phyloP scores from a whole-genome alignment of 192 early-diverging fungal species.

The Paraglomus occultum region DNA sequence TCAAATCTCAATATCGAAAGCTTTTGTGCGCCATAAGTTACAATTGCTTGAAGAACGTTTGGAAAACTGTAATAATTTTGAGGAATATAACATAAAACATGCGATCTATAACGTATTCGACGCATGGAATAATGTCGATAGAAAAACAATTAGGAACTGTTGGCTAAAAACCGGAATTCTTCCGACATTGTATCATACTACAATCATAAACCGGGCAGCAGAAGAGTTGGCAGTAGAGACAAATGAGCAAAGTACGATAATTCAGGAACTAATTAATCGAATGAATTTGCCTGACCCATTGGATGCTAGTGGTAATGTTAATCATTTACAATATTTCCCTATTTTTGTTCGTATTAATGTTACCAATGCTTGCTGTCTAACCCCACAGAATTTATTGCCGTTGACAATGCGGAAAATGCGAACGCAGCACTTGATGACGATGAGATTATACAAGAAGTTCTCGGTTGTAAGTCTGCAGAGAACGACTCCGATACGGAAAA shows the following conservation, averaged over 20 bases:
- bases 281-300: neutral
- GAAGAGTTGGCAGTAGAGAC: neutral
- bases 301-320: neutral
- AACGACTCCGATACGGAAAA: too few species aligned
- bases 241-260: neutral
- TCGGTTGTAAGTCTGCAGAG: too few species aligned
- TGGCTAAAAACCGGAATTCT: slow-evolving; percentile 13
- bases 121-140: neutral
- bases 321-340: too few species aligned
- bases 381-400: slow-evolving; percentile 12
- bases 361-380: too few species aligned
- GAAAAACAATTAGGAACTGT: neutral
- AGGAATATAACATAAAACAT: neutral
- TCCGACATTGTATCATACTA: too few species aligned
- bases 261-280: slow-evolving; percentile 1
- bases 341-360: too few species aligned
- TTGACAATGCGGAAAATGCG: neutral
- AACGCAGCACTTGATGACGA: neutral
- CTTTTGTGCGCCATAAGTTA: neutral
- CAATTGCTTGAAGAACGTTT: neutral
- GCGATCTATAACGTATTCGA: neutral
- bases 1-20: neutral
- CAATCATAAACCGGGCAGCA: too few species aligned
- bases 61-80: neutral
- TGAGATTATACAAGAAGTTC: too few species aligned